These are phyloP conservation scores for Corinectria fuckeliana DNA, from an alignment of 2,329 filamentous ascomycete species.

Conservation along the genomic window DNA sequence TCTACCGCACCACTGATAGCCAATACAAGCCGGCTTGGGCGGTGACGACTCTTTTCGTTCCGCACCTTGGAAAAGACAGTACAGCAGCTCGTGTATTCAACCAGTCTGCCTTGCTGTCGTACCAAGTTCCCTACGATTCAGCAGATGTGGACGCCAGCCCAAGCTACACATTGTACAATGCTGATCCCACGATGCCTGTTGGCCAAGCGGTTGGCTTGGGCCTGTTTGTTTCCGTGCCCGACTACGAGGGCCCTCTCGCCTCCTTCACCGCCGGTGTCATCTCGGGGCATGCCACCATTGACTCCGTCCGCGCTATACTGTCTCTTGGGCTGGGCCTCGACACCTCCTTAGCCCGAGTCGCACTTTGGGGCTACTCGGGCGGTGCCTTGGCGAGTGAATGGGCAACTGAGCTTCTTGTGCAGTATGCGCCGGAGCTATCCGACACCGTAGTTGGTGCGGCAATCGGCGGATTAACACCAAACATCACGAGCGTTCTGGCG, in stretches of 20 bases:
- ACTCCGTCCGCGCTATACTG: constrained; percentile 52
- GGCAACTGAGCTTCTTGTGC: constrained; percentile 58
- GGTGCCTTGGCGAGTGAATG: constrained; percentile 59
- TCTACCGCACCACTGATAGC: constrained; percentile 36
- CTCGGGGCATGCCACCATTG: constrained; percentile 52
- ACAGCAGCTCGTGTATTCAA: constrained; percentile 17
- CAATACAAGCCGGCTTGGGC: constrained; percentile 33
- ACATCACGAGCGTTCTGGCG: constrained; percentile 46
- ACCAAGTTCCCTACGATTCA: constrained; percentile 34
- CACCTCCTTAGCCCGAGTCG: constrained; percentile 36
- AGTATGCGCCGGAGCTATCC: constrained; percentile 59
- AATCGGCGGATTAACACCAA: constrained; percentile 54
- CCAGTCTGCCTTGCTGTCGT: constrained; percentile 29
- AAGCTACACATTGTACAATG: constrained; percentile 24
- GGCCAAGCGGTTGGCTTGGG: constrained; percentile 17
- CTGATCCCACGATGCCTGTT: too few relatives aligned
- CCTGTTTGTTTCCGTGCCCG: constrained; percentile 49
- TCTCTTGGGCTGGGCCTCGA: constrained; percentile 42
- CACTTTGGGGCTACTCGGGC: constrained; percentile 64
- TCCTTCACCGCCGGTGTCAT: constrained; percentile 52
- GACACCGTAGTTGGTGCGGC: constrained; percentile 53
- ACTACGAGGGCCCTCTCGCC: constrained; percentile 53
- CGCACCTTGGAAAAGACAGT: constrained; percentile 25
- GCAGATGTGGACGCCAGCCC: constrained; percentile 32
- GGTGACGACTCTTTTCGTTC: constrained; percentile 32